Conservation (phyloP, 805 yeast genomes). For the Zygoascus tannicola region DNA sequence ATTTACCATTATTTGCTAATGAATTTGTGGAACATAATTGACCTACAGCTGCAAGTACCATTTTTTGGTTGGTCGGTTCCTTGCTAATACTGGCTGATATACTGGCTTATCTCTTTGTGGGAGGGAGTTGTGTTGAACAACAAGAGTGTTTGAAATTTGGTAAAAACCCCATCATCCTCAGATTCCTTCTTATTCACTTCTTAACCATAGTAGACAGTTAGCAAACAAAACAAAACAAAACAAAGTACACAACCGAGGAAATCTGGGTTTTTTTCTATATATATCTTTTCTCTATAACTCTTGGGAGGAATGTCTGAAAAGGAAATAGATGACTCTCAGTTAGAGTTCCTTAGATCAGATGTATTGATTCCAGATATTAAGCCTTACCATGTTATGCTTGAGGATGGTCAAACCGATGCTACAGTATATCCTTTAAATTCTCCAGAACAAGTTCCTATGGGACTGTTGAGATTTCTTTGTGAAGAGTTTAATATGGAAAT, state of each 20-base stretch:
- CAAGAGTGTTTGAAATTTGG: no score
- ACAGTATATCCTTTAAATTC: conserved; percentile 55
- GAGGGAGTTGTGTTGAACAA: no score
- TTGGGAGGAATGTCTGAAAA: not conserved
- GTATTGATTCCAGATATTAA: conserved; percentile 32
- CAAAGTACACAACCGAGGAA: no score
- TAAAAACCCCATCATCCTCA: no score
- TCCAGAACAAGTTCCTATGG: conserved; percentile 39
- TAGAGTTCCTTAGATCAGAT: conserved; percentile 1
- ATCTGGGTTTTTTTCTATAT: no score
- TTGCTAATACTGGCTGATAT: no score
- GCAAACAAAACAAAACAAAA: not conserved
- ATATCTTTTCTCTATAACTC: not conserved
- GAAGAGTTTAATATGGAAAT: conserved; percentile 55
- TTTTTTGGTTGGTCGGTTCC: no score
- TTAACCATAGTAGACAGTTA: not conserved
- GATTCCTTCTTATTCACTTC: not conserved
- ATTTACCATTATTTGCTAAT: conserved; percentile 47
- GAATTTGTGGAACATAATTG: conserved; percentile 72
- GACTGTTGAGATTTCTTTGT: conserved; percentile 38
- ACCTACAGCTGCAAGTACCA: conserved; percentile 70
- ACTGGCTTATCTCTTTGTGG: no score
- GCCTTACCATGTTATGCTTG: conserved; percentile 63
- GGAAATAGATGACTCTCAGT: not conserved
- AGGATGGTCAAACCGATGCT: conserved; percentile 41